Conservation (phyloP, 2,329 filamentous ascomycete species). For the Alternaria sp. region DNA sequence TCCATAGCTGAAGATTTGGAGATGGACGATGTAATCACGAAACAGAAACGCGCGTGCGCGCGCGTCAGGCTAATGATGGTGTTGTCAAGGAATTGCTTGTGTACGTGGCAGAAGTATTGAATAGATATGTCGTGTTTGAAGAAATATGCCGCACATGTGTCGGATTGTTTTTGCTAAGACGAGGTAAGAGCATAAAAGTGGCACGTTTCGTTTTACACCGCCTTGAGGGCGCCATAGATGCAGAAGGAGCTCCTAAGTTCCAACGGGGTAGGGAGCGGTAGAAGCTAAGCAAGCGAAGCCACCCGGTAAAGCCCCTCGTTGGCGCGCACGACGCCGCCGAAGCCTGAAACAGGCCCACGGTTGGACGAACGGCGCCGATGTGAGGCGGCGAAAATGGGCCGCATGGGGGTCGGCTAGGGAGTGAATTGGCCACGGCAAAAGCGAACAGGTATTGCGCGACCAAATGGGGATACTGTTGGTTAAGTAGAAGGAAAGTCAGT, state of each 20-base stretch:
- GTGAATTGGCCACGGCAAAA: conserved; percentile 25
- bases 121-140: not conserved
- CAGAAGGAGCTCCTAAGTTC: conserved; percentile 1
- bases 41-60: not conserved
- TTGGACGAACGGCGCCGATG: conserved; percentile 25
- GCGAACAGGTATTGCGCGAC: conserved; percentile 22
- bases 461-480: conserved; percentile 1
- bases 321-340: conserved; percentile 19
- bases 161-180: conserved; percentile 3
- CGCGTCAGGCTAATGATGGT: not conserved
- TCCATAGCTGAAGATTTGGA: not conserved
- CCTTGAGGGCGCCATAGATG: not conserved
- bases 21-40: not conserved
- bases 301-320: conserved; percentile 22
- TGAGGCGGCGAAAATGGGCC: conserved; percentile 15
- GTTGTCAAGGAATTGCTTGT: not conserved
- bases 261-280: conserved; percentile 6
- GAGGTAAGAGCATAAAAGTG: conserved; percentile 4
- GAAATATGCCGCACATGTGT: conserved; percentile 1
- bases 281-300: conserved; percentile 15
- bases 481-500: conserved; percentile 7
- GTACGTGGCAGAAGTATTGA: not conserved
- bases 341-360: conserved; percentile 24
- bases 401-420: conserved; percentile 5
- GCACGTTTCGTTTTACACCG: conserved; percentile 12